Percentiles rank a stretch among this genome's conserved stretches.
Conservation (phyloP, 2,329 filamentous ascomycete genomes). For the Xylaria digitata region DNA sequence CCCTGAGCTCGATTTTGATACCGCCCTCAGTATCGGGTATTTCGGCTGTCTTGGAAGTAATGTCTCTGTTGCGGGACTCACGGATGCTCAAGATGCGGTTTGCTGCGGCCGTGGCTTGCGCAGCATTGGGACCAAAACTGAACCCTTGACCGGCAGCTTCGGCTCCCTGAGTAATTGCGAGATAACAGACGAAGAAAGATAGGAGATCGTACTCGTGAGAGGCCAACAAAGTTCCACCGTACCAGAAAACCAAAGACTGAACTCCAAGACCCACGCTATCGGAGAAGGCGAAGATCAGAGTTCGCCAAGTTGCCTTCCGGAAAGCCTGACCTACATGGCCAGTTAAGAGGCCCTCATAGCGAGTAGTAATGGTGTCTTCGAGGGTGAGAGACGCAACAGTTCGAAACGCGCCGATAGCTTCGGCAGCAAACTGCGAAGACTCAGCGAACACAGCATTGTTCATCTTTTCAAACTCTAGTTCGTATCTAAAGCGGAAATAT, state of each 20-base stretch:
- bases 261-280: constrained; percentile 73
- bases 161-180: constrained; percentile 74
- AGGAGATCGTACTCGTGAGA: constrained; percentile 60
- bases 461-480: constrained; percentile 75
- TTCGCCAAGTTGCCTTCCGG: constrained; percentile 70
- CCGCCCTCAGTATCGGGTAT: constrained; percentile 62
- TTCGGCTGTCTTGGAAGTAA: constrained; percentile 46
- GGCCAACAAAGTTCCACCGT: constrained; percentile 70
- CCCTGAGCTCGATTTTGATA: constrained; percentile 66
- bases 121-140: constrained; percentile 73
- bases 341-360: constrained; percentile 69
- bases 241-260: constrained; percentile 74
- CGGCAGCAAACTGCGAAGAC: constrained; percentile 79
- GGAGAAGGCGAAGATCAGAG: constrained; percentile 74
- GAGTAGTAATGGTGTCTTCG: constrained; percentile 71
- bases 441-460: constrained; percentile 75
- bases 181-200: constrained; percentile 69
- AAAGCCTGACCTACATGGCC: constrained; percentile 70
- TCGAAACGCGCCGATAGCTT: constrained; percentile 78
- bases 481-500: constrained; percentile 66
- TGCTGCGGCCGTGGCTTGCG: constrained; percentile 68
- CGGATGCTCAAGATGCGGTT: constrained; percentile 69
- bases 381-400: constrained; percentile 78
- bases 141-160: constrained; percentile 76
- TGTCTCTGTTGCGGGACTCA: constrained; percentile 55